A percentile compares a stretch with the other conserved stretches of the same genome.
Evolutionary conservation across 164 flowering plant species (phyloP).

Genomic region (Vitis cinerea): DNA sequence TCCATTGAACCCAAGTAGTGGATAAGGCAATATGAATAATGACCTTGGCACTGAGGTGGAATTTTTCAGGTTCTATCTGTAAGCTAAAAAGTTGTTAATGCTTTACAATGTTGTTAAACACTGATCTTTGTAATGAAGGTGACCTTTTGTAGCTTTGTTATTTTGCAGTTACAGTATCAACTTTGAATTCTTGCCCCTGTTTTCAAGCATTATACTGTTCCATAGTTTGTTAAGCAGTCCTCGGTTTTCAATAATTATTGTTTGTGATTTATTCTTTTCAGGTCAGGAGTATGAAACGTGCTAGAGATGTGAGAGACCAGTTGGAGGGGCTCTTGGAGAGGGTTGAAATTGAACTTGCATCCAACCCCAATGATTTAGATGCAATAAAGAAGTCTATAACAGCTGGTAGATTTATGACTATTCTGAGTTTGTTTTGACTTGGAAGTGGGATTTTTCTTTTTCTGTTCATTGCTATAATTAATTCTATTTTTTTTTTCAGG

Average conservation of each 20-base stretch:
- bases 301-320: conserved; percentile 90
- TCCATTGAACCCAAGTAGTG: no score
- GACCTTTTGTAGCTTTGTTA: not conserved
- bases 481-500: conserved; percentile 35
- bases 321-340: conserved; percentile 91
- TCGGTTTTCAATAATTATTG: not conserved
- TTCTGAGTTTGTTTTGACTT: not conserved
- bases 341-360: conserved; percentile 77
- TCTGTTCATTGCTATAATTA: conserved; percentile 8
- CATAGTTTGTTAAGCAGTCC: not conserved
- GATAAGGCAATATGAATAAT: no score
- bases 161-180: not conserved
- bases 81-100: no score
- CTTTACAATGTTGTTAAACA: not conserved
- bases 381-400: conserved; percentile 81
- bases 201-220: no score
- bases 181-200: no score
- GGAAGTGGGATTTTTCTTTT: not conserved
- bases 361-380: conserved; percentile 67
- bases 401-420: conserved; percentile 44
- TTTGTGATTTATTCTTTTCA: conserved; percentile 16
- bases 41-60: no score
- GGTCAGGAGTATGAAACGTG: conserved; percentile 98
- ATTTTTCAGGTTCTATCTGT: no score
- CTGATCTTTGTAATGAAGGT: not conserved